A percentile compares a stretch with the other conserved stretches of the same genome.
These are phyloP conservation scores for Termitomyces sp. DNA, from an alignment of 1,284 basidiomycete species.

Conservation along the genomic window DNA sequence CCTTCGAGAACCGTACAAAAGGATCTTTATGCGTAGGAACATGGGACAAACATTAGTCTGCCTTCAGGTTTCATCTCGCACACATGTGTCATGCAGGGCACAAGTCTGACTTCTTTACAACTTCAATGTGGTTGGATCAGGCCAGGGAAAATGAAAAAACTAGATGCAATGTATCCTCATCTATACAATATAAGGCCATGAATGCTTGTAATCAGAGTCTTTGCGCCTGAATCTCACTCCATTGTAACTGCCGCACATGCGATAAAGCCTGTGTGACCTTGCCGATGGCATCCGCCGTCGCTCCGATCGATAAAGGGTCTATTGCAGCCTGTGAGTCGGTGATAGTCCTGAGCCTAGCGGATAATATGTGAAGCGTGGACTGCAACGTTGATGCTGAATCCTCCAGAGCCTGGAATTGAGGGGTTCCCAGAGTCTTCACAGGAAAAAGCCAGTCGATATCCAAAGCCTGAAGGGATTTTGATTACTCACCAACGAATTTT, in stretches of 20 bases:
- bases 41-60: constrained; percentile 2
- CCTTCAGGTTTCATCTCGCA: background rate
- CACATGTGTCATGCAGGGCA: constrained; percentile 1
- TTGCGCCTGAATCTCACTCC: constrained; percentile 28
- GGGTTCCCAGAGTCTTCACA: constrained; percentile 3
- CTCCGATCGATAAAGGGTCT: constrained; percentile 48
- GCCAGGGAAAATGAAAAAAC: background rate
- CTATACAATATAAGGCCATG: background rate
- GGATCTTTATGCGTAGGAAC: constrained; percentile 3
- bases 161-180: background rate
- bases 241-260: constrained; percentile 54
- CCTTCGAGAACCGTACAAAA: background rate
- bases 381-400: constrained; percentile 40
- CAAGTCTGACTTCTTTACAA: background rate
- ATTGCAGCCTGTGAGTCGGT: constrained; percentile 32
- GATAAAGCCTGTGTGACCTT: constrained; percentile 61
- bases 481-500: background rate
- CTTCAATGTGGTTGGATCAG: background rate
- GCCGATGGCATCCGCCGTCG: constrained; percentile 64
- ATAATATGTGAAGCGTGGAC: constrained; percentile 46
- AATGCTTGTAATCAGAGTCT: constrained; percentile 4
- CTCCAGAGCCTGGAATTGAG: constrained; percentile 10
- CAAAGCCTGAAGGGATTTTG: background rate
- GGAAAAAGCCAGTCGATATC: background rate
- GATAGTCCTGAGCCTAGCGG: constrained; percentile 43